Evolutionary conservation across 495 filamentous ascomycete species (phyloP), one percentile per base, ranked within the genome.

Genomic region (Melanomma pulvis-pyrius): DNA sequence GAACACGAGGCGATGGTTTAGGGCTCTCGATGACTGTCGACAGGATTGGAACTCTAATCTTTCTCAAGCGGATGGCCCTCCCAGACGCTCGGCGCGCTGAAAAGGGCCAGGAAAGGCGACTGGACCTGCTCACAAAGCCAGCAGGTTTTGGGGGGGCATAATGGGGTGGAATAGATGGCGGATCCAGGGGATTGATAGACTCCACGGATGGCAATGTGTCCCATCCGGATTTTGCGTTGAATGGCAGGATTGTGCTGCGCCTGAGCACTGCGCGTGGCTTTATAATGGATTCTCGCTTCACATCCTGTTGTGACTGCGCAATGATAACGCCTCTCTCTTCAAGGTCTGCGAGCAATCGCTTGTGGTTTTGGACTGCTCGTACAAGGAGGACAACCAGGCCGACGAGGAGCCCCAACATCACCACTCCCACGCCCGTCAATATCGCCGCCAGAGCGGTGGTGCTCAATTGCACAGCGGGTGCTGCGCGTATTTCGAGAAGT

Each of bases 171-270:
- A 57, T 50, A 0, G 61, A 54, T 24, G 7, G 30, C 15, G 61
- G 39, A 21, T 63, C 49, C 1, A 56, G 30, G 19, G 17, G 26
- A n/a, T 47, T 26, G 48, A 71, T 64, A 17, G 47, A 55, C 48
- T 71, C 65, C 2, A 25, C 22, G 5, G 69, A 71, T 21, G 59
- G 50, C 24, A 71, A 52, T 21, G 61, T 19, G 3, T 60, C 59
- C 69, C 69, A 71, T 28, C 69, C 69, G n/a, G 65, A 61, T 25
- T 65, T 64, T 12, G 46, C 19, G 48, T 71, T 71, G 65, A 68
- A 71, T n/a, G 69, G 69, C 0, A 71, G 39, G 7, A 71, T 36
- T 3, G 60, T 55, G 32, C 51, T 68, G 56, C 69, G 69, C 39
- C 56, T 55, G n/a, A 71, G 53, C 13, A 71, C 69, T 8, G 34